A percentile compares a stretch with the other conserved stretches of the same genome.
Evolutionary conservation across 495 filamentous ascomycete species (phyloP).

Genomic region (Penicillium robsamsonii): DNA sequence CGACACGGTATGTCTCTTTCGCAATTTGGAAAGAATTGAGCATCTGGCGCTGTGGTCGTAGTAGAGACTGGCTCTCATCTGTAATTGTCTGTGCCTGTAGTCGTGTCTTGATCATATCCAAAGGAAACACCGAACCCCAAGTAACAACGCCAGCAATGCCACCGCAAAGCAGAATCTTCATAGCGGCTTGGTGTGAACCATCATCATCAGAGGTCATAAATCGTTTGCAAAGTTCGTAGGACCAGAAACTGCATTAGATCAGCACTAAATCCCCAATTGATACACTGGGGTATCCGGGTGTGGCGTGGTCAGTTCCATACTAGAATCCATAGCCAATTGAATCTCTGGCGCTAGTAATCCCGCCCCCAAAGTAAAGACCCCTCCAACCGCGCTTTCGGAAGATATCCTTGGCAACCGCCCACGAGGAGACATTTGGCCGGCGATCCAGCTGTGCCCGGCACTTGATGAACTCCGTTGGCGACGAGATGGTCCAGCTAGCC

Average conservation of each 20-base stretch:
- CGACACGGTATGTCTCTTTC: slow-evolving; percentile 58
- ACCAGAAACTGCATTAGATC: slow-evolving; percentile 62
- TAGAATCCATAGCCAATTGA: slow-evolving; percentile 91
- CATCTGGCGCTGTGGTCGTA: slow-evolving; percentile 24
- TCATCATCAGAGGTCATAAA: slow-evolving; percentile 45
- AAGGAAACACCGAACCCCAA: slow-evolving; percentile 82
- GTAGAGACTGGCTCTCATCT: slow-evolving; percentile 29
- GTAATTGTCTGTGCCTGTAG: slow-evolving; percentile 65
- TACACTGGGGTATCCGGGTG: slow-evolving; percentile 7
- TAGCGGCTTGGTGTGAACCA: slow-evolving; percentile 45
- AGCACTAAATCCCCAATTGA: slow-evolving; percentile 16
- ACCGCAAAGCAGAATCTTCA: slow-evolving; percentile 73
- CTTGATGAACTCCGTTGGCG: slow-evolving; percentile 86
- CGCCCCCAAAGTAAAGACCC: slow-evolving; percentile 76
- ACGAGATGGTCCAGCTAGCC: slow-evolving; percentile 75
- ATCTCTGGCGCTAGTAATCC: slow-evolving; percentile 75
- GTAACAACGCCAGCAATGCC: slow-evolving; percentile 81
- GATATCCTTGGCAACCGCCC: slow-evolving; percentile 60
- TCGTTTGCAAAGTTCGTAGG: slow-evolving; percentile 71
- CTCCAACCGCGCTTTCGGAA: slow-evolving; percentile 58
- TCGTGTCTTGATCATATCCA: slow-evolving; percentile 87
- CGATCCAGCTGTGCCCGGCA: slow-evolving; percentile 68
- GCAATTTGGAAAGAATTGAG: slow-evolving; percentile 61
- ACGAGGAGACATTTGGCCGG: slow-evolving; percentile 47
- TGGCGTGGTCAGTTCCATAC: slow-evolving; percentile 41